Evolutionary conservation across 2,329 filamentous ascomycete species (phyloP).

Genomic region (Mycosphaerelloides madeirae): DNA sequence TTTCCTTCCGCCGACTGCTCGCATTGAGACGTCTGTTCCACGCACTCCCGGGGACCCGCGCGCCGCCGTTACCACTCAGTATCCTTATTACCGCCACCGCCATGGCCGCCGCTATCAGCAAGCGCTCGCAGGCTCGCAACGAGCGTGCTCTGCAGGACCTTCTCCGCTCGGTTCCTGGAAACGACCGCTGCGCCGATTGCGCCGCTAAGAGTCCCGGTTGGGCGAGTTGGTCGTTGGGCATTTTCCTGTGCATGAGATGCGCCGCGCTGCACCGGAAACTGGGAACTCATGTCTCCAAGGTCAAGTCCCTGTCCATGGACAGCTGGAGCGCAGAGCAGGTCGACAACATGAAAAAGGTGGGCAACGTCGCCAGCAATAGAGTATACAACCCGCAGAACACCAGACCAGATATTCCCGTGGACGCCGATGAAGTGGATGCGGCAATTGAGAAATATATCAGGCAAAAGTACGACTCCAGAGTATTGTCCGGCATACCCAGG

Average conservation of each 20-base stretch:
- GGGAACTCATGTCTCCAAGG: constrained; percentile 95
- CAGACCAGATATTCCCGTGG: constrained; percentile 78
- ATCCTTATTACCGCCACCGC: background rate
- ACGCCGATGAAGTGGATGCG: constrained; percentile 86
- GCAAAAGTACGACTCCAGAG: constrained; percentile 78
- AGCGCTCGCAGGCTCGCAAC: constrained; percentile 96
- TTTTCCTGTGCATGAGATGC: constrained; percentile 98
- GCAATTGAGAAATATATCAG: constrained; percentile 94
- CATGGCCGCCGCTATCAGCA: constrained; percentile 76
- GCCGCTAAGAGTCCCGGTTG: constrained; percentile 87
- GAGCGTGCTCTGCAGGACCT: constrained; percentile 88
- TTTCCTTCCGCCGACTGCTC: too few relatives aligned
- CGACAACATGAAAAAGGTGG: constrained; percentile 94
- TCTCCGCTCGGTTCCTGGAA: constrained; percentile 76
- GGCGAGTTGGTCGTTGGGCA: constrained; percentile 97
- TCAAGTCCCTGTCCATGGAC: constrained; percentile 98
- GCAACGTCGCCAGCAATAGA: constrained; percentile 81
- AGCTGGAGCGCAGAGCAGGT: constrained; percentile 95
- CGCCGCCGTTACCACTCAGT: background rate
- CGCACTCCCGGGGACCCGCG: too few relatives aligned
- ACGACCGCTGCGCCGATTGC: constrained; percentile 93
- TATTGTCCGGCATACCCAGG: constrained; percentile 33
- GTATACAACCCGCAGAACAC: constrained; percentile 82
- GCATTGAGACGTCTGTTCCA: too few relatives aligned
- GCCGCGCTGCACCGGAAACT: constrained; percentile 92